Evolutionary conservation across 139 green algal genomes (phyloP), one percentile per base, ranked within the genome.

Genomic region (Pseudopediastrum boryanum): DNA sequence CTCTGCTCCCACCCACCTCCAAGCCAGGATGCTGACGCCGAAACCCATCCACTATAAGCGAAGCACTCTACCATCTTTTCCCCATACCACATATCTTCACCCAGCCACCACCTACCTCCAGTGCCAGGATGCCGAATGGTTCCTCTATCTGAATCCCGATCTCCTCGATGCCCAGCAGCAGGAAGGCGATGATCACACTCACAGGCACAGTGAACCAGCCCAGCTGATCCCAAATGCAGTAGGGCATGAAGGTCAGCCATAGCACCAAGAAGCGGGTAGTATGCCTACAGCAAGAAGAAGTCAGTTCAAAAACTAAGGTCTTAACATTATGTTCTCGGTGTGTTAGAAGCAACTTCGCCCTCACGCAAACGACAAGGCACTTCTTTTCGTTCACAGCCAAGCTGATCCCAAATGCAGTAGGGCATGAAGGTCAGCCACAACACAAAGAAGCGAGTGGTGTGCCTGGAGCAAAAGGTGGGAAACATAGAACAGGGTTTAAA

Each of bases 361-460:
- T n/a, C n/a, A n/a, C n/a, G n/a, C n/a, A n/a, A n/a, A n/a, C n/a
- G n/a, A n/a, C n/a, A n/a, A n/a, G n/a, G n/a, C n/a, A n/a, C n/a
- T n/a, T n/a, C n/a, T n/a, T n/a, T n/a, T n/a, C n/a, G n/a, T n/a
- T n/a, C n/a, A n/a, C 80, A 85, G 50, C 70, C 80, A 21, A 85
- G 80, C 41, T 80, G 68, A 43, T 42, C 36, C 71, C 61, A 77
- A 23, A 76, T 66, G 8, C 58, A 63, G 43, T 78, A 78, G 4
- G 80, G 80, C 42, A 85, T 35, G 63, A 75, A 77, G 21, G 80
- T 85, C 9, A 85, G 73, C 80, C 80, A 85, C 23, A 81, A 25
- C n/a, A 85, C 61, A 59, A 84, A 62, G 70, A 84, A 84, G 44
- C 78, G 78, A 10, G 46, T 52, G 12, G 78, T 84, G 62, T 84